Percentiles rank a stretch among this genome's conserved stretches.
Conservation (phyloP, 495 filamentous ascomycete genomes). For the Pseudomonodictys pantanalensis region DNA sequence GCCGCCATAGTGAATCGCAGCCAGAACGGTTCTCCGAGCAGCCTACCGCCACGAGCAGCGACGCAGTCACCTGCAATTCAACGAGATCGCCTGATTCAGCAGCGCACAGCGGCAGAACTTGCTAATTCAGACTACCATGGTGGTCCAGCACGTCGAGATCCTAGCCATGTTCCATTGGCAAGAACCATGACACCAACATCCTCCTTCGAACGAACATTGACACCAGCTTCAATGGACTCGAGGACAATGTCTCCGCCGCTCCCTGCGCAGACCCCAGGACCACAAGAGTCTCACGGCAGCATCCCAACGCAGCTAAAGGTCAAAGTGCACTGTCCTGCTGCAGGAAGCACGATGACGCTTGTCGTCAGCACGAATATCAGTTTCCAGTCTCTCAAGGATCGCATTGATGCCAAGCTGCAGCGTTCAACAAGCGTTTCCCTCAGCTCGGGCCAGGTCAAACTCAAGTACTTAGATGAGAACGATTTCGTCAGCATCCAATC, state of each 20-base stretch:
- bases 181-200: slow-evolving; percentile 25
- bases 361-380: slow-evolving; percentile 91
- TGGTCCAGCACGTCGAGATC: slow-evolving; percentile 23
- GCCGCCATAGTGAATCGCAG: slow-evolving; percentile 63
- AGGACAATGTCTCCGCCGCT: slow-evolving; percentile 34
- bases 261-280: slow-evolving; percentile 8
- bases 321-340: slow-evolving; percentile 80
- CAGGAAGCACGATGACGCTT: slow-evolving; percentile 77
- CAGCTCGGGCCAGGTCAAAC: slow-evolving; percentile 68
- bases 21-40: slow-evolving; percentile 62
- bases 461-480: slow-evolving; percentile 90
- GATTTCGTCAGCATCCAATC: slow-evolving; percentile 90
- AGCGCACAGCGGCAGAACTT: slow-evolving; percentile 24
- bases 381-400: slow-evolving; percentile 86
- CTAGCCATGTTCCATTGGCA: slow-evolving; percentile 17
- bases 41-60: slow-evolving; percentile 49
- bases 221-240: slow-evolving; percentile 30
- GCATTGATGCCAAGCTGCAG: slow-evolving; percentile 93
- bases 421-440: slow-evolving; percentile 79
- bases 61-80: slow-evolving; percentile 45
- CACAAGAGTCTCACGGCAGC: slow-evolving; percentile 4
- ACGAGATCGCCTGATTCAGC: slow-evolving; percentile 34
- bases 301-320: slow-evolving; percentile 77
- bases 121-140: slow-evolving; percentile 25
- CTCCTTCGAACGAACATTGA: slow-evolving; percentile 29